These are phyloP conservation scores for Aaosphaeria arxii DNA, from an alignment of 2,329 filamentous ascomycete species.

Conservation along the genomic window DNA sequence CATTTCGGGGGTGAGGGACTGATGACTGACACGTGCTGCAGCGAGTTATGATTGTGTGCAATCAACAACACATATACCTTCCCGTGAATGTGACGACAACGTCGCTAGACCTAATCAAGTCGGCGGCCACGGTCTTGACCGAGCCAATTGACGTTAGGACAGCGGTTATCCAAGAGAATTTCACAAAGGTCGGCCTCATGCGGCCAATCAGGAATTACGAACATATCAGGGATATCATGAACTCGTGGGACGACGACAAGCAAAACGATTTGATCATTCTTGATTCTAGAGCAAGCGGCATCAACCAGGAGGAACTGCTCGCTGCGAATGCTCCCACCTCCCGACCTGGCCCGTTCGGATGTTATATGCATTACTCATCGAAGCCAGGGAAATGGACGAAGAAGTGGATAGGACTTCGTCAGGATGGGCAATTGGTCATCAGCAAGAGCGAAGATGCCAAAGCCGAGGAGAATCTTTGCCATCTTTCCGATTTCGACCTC, in stretches of 20 bases:
- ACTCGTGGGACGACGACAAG: conserved; percentile 83
- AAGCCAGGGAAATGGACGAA: conserved; percentile 86
- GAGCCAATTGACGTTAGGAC: conserved; percentile 62
- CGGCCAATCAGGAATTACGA: conserved; percentile 83
- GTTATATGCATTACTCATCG: conserved; percentile 77
- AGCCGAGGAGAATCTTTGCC: conserved; percentile 76
- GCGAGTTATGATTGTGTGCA: conserved; percentile 71
- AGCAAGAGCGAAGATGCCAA: conserved; percentile 70
- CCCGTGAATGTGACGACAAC: conserved; percentile 73
- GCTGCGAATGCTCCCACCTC: conserved; percentile 61
- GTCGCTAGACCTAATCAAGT: conserved; percentile 67
- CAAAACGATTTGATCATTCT: conserved; percentile 73
- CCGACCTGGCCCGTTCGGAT: conserved; percentile 63
- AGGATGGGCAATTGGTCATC: conserved; percentile 67
- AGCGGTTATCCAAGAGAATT: conserved; percentile 76
- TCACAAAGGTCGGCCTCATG: conserved; percentile 72
- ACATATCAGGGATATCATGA: conserved; percentile 80
- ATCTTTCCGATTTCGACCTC: conserved; percentile 89
- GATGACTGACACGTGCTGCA: conserved; percentile 31
- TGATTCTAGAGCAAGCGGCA: conserved; percentile 52
- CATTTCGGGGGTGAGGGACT: neutral
- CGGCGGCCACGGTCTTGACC: conserved; percentile 61
- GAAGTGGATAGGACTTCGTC: conserved; percentile 69
- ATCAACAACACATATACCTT: conserved; percentile 66
- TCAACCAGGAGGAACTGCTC: conserved; percentile 62